A percentile compares a stretch with the other conserved stretches of the same genome.
phyloP scores from a whole-genome alignment of 176 grass and related monocot genomes.

The Alopecurus myosuroides region DNA sequence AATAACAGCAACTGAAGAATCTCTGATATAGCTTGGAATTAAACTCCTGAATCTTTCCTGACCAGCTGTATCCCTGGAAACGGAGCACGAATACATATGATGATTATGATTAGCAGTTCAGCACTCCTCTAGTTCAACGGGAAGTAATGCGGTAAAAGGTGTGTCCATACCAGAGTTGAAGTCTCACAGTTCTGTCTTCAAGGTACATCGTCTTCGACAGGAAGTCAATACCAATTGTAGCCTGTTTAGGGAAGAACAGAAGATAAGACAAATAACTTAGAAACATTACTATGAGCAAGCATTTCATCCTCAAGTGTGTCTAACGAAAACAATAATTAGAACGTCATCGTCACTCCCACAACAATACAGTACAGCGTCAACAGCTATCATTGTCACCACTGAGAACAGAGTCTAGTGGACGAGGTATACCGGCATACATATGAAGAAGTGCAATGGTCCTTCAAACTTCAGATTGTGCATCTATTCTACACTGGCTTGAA shows the following conservation, averaged over 20 bases:
- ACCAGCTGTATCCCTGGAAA: constrained; percentile 89
- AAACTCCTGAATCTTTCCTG: constrained; percentile 97
- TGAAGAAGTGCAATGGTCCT: neutral
- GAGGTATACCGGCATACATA: neutral
- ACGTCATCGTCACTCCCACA: neutral
- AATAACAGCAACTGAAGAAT: constrained; percentile 96
- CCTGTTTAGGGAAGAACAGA: constrained; percentile 46
- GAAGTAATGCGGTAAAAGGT: neutral
- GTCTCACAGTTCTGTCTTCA: constrained; percentile 94
- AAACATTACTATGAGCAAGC: neutral
- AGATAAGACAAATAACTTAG: neutral
- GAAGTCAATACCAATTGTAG: constrained; percentile 96
- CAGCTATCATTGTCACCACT: neutral
- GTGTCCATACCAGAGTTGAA: constrained; percentile 77
- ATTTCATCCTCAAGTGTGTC: neutral
- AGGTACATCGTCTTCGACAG: constrained; percentile 96
- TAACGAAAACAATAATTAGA: neutral
- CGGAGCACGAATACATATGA: constrained; percentile 10
- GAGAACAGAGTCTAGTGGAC: neutral
- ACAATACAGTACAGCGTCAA: neutral
- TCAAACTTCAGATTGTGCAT: neutral
- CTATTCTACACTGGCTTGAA: neutral
- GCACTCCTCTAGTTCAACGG: neutral
- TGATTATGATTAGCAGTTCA: neutral
- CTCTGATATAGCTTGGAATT: constrained; percentile 97